A percentile compares a stretch with the other conserved stretches of the same genome.
phyloP scores from a whole-genome alignment of 768 basidiomycete genomes.

The Termitomyces sp. region DNA sequence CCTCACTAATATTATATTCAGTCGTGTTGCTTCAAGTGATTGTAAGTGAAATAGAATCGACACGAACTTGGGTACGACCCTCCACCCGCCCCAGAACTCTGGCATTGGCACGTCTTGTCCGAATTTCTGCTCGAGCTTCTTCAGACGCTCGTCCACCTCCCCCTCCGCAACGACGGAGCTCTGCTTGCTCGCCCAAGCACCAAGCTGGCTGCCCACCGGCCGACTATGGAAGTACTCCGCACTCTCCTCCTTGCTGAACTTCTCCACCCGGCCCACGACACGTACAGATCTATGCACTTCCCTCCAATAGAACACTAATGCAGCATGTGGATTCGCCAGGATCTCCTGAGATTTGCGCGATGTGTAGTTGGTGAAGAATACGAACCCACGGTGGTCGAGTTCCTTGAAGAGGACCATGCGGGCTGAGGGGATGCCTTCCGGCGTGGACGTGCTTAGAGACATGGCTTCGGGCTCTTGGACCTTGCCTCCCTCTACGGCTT shows the following conservation, averaged over 20 bases:
- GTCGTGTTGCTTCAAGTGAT: background rate
- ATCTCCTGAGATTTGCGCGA: slow-evolving; percentile 91
- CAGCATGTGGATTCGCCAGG: slow-evolving; percentile 69
- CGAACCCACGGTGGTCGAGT: slow-evolving; percentile 84
- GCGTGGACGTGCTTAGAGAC: slow-evolving; percentile 71
- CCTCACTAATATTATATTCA: slow-evolving; percentile 54
- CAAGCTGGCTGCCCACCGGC: slow-evolving; percentile 80
- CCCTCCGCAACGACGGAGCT: slow-evolving; percentile 75
- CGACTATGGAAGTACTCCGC: slow-evolving; percentile 80
- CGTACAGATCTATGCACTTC: slow-evolving; percentile 80
- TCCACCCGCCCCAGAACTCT: slow-evolving; percentile 96
- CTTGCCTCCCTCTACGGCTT: slow-evolving; percentile 44
- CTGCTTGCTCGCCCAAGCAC: slow-evolving; percentile 94
- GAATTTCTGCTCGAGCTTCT: slow-evolving; percentile 58
- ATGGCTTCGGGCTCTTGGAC: slow-evolving; percentile 91
- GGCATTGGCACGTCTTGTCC: slow-evolving; percentile 68
- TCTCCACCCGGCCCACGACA: slow-evolving; percentile 83
- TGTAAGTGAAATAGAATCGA: background rate
- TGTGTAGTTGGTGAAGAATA: slow-evolving; percentile 96
- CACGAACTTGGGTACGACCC: slow-evolving; percentile 84
- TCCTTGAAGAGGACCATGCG: slow-evolving; percentile 91
- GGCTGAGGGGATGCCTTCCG: slow-evolving; percentile 75
- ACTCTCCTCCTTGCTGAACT: slow-evolving; percentile 66
- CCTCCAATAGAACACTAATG: slow-evolving; percentile 89
- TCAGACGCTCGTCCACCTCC: slow-evolving; percentile 59